Percentiles rank a stretch among this genome's conserved stretches.
phyloP scores from a whole-genome alignment of 192 early-diverging fungal genomes.

The Geosiphon pyriformis region DNA sequence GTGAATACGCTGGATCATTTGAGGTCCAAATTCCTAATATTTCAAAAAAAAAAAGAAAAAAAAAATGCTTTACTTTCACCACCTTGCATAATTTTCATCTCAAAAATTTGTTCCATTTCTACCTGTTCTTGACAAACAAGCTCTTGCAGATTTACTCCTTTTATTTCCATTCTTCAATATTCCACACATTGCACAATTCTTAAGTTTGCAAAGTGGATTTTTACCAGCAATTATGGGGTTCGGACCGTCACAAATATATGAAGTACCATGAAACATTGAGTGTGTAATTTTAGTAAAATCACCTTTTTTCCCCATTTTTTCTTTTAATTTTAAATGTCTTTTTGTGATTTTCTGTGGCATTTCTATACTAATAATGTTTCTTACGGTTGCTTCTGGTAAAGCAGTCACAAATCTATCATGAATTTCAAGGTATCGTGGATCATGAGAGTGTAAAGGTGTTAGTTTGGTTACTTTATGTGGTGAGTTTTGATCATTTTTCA shows the following conservation, averaged over 20 bases:
- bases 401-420: not conserved
- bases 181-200: not conserved
- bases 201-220: not conserved
- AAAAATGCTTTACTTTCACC: too few relatives aligned
- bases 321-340: not conserved
- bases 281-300: not conserved
- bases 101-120: too few relatives aligned
- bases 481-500: too few relatives aligned
- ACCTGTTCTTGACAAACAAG: too few relatives aligned
- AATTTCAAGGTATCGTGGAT: not conserved
- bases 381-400: not conserved
- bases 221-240: not conserved
- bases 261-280: not conserved
- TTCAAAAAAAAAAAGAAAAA: too few relatives aligned
- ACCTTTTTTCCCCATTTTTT: not conserved
- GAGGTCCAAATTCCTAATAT: too few relatives aligned
- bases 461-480: too few relatives aligned
- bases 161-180: not conserved
- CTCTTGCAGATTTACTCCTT: not conserved
- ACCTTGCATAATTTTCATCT: too few relatives aligned
- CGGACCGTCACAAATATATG: not conserved
- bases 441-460: not conserved
- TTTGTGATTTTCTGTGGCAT: not conserved
- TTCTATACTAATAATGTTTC: not conserved
- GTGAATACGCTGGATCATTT: too few relatives aligned